A percentile compares a stretch with the other conserved stretches of the same genome.
Evolutionary conservation across 495 filamentous ascomycete species (phyloP).

Genomic region (Oidiodendron maius): DNA sequence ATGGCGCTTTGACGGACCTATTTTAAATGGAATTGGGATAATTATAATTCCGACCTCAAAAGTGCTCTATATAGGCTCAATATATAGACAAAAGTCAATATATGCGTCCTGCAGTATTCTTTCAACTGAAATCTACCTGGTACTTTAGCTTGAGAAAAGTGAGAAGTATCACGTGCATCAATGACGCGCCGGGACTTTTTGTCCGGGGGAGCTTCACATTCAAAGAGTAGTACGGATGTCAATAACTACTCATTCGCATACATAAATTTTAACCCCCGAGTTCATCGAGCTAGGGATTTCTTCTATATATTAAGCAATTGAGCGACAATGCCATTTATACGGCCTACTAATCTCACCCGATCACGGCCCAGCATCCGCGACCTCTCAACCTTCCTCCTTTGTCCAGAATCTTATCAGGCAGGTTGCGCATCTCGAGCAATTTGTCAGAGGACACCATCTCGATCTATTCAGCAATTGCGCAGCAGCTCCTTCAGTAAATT

Average conservation of each 20-base stretch:
- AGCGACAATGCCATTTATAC: slow-evolving; percentile 8
- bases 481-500: background rate
- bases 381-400: slow-evolving; percentile 11
- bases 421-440: slow-evolving; percentile 5
- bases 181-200: background rate
- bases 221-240: background rate
- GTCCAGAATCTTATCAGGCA: slow-evolving; percentile 2
- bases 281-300: background rate
- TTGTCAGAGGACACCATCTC: background rate
- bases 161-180: slow-evolving; percentile 1
- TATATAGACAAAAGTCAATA: no score
- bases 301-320: background rate
- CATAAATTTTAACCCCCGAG: background rate
- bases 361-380: slow-evolving; percentile 14
- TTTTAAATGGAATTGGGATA: slow-evolving; percentile 15
- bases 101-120: no score
- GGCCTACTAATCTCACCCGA: background rate
- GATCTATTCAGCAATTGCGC: background rate
- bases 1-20: slow-evolving; percentile 48
- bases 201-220: background rate
- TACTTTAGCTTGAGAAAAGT: no score
- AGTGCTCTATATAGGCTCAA: no score
- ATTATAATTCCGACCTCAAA: no score
- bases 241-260: background rate
- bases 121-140: no score